Evolutionary conservation across 805 yeast species (phyloP), one percentile per base, ranked within the genome.

Genomic region (Tetrapisispora arboricola): DNA sequence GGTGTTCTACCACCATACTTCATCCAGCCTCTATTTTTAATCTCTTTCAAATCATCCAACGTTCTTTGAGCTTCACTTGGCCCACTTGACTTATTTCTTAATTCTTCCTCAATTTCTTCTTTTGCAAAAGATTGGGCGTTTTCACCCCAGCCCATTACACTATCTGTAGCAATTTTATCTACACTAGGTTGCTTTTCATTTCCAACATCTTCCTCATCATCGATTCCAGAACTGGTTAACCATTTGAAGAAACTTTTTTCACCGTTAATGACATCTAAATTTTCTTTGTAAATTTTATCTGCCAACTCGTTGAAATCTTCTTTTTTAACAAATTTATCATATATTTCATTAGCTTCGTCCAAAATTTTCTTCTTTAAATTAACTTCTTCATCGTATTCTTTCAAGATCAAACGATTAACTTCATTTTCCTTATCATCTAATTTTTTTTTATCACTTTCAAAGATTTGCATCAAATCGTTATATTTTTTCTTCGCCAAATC

Each of bases 141-240:
- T 37, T 69, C 72, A 27, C 75, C 73, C 70, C 73, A 71, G 1
- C 75, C 75, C 19, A 51, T 54, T 3, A 70, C 57, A 3, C 68
- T 53, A 5, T 54, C 48, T 38, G 57, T 57, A 3, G 72, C 67
- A 16, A 53, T 55, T 18, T 63, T 61, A 27, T 53, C 61, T 10
- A 48, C 42, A n/a, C n/a, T n/a, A n/a, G n/a, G n/a, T n/a, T n/a
- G n/a, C n/a, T n/a, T n/a, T n/a, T n/a, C n/a, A n/a, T 32, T 11
- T 30, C 27, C 27, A 25, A 7, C 12, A 10, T 36, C 31, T n/a
- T 46, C 43, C 18, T 45, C 38, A 20, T 39, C 35, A 12, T 45
- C 43, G 10, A 42, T 42, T 15, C 50, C 36, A 15, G 44, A 37
- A 12, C 48, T 44, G 7, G 46, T 47, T 40, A 51, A 40, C 57